These are phyloP conservation scores for Clitocybe nebularis DNA, from an alignment of 1,284 basidiomycete genomes.

Conservation along the genomic window DNA sequence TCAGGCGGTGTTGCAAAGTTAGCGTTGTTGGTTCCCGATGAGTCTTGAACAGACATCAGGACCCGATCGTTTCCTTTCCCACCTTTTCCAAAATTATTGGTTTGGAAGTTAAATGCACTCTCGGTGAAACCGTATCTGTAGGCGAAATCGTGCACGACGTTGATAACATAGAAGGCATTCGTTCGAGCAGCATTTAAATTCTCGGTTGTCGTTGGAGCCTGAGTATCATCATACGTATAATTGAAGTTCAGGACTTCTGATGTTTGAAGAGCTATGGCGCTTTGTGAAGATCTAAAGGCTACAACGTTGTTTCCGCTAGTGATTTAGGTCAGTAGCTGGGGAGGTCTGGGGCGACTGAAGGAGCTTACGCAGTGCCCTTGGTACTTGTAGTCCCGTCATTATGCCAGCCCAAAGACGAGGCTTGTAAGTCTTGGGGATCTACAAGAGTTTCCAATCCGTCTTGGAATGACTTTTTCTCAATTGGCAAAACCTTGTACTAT, in stretches of 20 bases:
- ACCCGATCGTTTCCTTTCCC: constrained; percentile 36
- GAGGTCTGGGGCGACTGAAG: neutral
- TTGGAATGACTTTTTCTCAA: constrained; percentile 31
- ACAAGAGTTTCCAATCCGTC: constrained; percentile 38
- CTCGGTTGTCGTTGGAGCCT: constrained; percentile 22
- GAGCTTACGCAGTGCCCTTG: constrained; percentile 18
- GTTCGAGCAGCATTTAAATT: constrained; percentile 43
- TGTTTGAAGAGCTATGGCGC: constrained; percentile 27
- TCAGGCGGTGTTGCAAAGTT: constrained; percentile 39
- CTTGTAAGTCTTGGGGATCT: constrained; percentile 35
- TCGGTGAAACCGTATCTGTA: constrained; percentile 31
- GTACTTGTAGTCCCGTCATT: constrained; percentile 21
- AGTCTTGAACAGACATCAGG: constrained; percentile 37
- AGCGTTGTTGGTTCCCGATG: constrained; percentile 35
- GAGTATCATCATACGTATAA: constrained; percentile 27
- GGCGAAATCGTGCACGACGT: constrained; percentile 43
- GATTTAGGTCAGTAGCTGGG: neutral
- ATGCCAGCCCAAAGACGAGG: constrained; percentile 50
- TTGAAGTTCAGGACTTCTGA: constrained; percentile 33
- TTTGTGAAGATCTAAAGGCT: constrained; percentile 25
- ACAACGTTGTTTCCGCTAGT: constrained; percentile 33
- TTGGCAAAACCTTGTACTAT: constrained; percentile 42
- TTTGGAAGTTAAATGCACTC: constrained; percentile 41
- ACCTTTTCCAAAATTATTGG: constrained; percentile 36
- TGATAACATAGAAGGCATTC: constrained; percentile 49